A percentile compares a stretch with the other conserved stretches of the same genome.
Evolutionary conservation across 345 rosid genomes (phyloP).

Genomic region (Fremontodendron californicum): DNA sequence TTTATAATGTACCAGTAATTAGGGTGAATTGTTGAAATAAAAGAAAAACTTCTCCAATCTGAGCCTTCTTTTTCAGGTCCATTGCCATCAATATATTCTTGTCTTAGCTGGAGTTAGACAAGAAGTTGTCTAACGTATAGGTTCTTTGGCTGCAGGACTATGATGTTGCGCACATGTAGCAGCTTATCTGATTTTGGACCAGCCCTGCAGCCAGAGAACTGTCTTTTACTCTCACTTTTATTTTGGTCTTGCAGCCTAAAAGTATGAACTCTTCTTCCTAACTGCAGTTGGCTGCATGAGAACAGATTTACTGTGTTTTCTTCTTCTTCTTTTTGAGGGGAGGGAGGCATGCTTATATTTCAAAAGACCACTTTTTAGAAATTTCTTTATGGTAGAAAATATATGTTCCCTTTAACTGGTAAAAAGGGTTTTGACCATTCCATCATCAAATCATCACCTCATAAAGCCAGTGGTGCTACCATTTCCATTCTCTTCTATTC

Average conservation of each 20-base stretch:
- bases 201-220: constrained; percentile 13
- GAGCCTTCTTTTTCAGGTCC: neutral
- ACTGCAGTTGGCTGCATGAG: neutral
- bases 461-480: neutral
- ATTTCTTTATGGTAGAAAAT: neutral
- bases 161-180: neutral
- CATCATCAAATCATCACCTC: neutral
- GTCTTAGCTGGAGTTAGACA: constrained; percentile 1
- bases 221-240: constrained; percentile 3
- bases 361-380: neutral
- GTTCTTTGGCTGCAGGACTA: constrained; percentile 16
- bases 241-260: neutral
- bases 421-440: neutral
- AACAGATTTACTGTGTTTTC: neutral
- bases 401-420: neutral
- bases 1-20: neutral
- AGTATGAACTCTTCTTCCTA: constrained; percentile 11
- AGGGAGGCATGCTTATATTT: neutral
- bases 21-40: neutral
- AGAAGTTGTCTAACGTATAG: constrained; percentile 8
- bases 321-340: neutral
- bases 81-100: neutral
- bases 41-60: neutral
- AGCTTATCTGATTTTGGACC: constrained; percentile 16
- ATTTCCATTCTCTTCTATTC: neutral